Base-by-base conservation (phyloP, 495 filamentous ascomycete genomes). In the Penicillium canescens region DNA sequence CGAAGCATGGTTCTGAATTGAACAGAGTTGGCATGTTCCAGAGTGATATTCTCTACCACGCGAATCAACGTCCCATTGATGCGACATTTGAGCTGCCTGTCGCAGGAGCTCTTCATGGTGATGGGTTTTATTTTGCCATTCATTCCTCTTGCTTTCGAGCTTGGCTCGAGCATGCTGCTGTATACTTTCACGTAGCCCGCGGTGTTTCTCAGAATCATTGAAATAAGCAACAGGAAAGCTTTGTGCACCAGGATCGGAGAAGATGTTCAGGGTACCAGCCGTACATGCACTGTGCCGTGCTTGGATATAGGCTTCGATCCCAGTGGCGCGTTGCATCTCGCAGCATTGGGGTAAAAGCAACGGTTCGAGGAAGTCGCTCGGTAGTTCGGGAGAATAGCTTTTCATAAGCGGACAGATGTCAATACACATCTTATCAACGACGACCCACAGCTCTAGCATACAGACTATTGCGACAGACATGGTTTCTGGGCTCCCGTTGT, bases 391-490 rank as follows among this genome's bases (percentile, higher is more conserved):
- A 4, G 75, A 58, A 59, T 82, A 87, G 0, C 82, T 57, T 3
- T 38, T 46, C 1, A 89, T 53, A 16, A 87, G 51, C 6, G 73
- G 63, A 42, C 67, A 70, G 0, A 60, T 42, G 2, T 46, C 23
- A 13, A 74, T 71, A 4, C 78, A 78, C n/a, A 70, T 62, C 38
- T 69, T 78, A 54, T 89, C 85, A 34, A 72, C 57, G 23, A 79
- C 76, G 28, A 84, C 53, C 84, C 84, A 89, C 0, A 88, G 56
- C 28, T 88, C 82, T 58, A 87, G 59, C 7, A 78, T 65, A 0
- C 71, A 79, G 21, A 89, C 68, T 4, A 81, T 45, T 79, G 87
- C 82, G 0, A 77, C 42, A 3, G 86, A 88, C 12, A 76, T 59
- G 1, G 58, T 61, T 54, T 80, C 78, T 5, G 82, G 78, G 38